Percentiles rank a stretch among this genome's conserved stretches.
phyloP scores from a whole-genome alignment of 441 rosid genomes.

The Hura crepitans region DNA sequence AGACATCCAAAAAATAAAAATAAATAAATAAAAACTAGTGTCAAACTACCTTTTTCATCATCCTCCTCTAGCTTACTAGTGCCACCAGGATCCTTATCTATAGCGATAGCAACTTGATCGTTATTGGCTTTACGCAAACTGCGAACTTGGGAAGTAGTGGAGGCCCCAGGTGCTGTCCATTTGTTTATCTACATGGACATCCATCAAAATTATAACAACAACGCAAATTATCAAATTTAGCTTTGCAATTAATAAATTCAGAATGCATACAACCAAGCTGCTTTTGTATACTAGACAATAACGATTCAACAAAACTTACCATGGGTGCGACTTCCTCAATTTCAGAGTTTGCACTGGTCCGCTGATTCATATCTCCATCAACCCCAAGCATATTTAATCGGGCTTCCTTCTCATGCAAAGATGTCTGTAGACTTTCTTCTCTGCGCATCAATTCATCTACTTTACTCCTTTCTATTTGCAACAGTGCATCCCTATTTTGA shows the following conservation, averaged over 20 bases:
- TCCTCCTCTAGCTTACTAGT: conserved; percentile 71
- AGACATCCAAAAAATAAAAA: background rate
- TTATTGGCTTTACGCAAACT: conserved; percentile 84
- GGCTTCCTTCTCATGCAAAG: conserved; percentile 64
- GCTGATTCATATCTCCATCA: conserved; percentile 37
- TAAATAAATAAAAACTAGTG: background rate
- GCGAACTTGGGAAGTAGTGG: conserved; percentile 76
- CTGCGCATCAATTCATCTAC: conserved; percentile 62
- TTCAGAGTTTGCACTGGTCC: conserved; percentile 47
- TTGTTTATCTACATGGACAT: conserved; percentile 65
- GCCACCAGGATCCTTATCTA: conserved; percentile 55
- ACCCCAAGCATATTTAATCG: conserved; percentile 55
- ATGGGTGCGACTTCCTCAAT: conserved; percentile 81
- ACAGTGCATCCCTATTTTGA: conserved; percentile 56
- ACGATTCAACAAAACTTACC: conserved; percentile 45
- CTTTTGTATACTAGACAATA: background rate
- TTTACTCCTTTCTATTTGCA: conserved; percentile 73
- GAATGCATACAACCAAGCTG: background rate
- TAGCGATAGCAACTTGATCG: conserved; percentile 90
- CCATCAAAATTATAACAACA: conserved; percentile 14
- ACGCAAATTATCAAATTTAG: conserved; percentile 9
- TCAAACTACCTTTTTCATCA: conserved; percentile 80
- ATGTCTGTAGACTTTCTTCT: conserved; percentile 62
- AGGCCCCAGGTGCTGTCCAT: conserved; percentile 56
- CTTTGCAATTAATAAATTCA: background rate